Evolutionary conservation across 257 asterid genomes (phyloP).

Genomic region (Cruciata laevipes): DNA sequence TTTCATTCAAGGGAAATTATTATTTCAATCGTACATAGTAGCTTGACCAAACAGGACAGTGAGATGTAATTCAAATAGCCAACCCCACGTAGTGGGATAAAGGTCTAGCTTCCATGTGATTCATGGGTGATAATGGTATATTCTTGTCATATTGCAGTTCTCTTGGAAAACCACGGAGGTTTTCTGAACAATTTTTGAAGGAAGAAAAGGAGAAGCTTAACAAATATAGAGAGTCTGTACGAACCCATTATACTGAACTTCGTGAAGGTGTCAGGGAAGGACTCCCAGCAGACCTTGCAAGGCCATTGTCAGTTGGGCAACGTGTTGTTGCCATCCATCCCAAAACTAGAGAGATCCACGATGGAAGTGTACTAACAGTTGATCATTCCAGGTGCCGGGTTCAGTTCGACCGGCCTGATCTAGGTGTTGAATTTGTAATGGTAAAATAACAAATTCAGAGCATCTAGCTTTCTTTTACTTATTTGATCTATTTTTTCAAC

Average conservation of each 20-base stretch:
- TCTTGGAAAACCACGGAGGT: conserved; percentile 88
- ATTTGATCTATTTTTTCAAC: neutral
- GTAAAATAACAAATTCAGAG: conserved; percentile 28
- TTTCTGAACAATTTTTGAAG: conserved; percentile 83
- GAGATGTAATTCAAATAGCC: neutral
- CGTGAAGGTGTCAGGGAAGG: conserved; percentile 86
- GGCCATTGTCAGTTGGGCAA: conserved; percentile 91
- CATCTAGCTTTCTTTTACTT: neutral
- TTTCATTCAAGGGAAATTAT: neutral
- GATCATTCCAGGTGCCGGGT: conserved; percentile 77
- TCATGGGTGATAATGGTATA: neutral
- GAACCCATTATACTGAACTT: conserved; percentile 77
- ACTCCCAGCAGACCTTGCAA: conserved; percentile 80
- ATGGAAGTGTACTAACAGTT: conserved; percentile 86
- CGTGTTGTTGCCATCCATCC: conserved; percentile 96
- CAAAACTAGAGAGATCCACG: conserved; percentile 82
- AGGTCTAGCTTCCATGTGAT: neutral
- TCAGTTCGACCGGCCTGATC: conserved; percentile 88
- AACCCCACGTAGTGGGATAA: neutral
- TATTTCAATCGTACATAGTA: neutral
- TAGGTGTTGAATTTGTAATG: conserved; percentile 92
- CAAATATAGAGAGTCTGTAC: conserved; percentile 80
- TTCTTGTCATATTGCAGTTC: conserved; percentile 44
- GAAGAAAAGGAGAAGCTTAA: conserved; percentile 95
- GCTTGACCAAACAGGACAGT: neutral